These are phyloP conservation scores for Juglanconis oblonga DNA, from an alignment of 2,329 filamentous ascomycete genomes.

Conservation along the genomic window DNA sequence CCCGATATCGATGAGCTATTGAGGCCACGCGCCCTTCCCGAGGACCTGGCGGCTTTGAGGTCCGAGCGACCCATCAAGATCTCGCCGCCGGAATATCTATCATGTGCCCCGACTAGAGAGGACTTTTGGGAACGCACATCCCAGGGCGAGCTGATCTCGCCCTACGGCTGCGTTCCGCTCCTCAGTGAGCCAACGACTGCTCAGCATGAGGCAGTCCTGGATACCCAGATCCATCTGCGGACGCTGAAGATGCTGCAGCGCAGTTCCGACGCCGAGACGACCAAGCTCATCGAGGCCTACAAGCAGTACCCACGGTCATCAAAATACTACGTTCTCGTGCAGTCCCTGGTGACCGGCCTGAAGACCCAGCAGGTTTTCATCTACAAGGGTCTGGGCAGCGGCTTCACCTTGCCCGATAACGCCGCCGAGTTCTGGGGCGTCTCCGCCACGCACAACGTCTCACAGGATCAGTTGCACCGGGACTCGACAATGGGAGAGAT, in stretches of 20 bases:
- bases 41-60: slow-evolving; percentile 19
- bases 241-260: slow-evolving; percentile 30
- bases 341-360: slow-evolving; percentile 27
- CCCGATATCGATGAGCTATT: slow-evolving; percentile 25
- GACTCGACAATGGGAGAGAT: slow-evolving; percentile 19
- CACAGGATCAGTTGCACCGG: slow-evolving; percentile 5
- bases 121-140: slow-evolving; percentile 32
- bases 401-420: slow-evolving; percentile 30
- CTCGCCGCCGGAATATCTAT: slow-evolving; percentile 24
- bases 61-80: slow-evolving; percentile 17
- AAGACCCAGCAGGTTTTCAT: slow-evolving; percentile 24
- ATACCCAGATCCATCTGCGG: slow-evolving; percentile 30
- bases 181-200: slow-evolving; percentile 24
- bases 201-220: slow-evolving; percentile 29
- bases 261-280: slow-evolving; percentile 25
- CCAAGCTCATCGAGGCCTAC: slow-evolving; percentile 25
- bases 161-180: slow-evolving; percentile 30
- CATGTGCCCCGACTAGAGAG: slow-evolving; percentile 22
- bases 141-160: slow-evolving; percentile 26
- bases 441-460: slow-evolving; percentile 18
- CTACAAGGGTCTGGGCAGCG: slow-evolving; percentile 34
- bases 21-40: slow-evolving; percentile 15
- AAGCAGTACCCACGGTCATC: slow-evolving; percentile 20
- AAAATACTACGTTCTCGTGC: slow-evolving; percentile 23
- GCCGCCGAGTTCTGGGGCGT: slow-evolving; percentile 34